Base-by-base conservation (phyloP, 1,284 basidiomycete genomes). In the Neonothopanus nambi region DNA sequence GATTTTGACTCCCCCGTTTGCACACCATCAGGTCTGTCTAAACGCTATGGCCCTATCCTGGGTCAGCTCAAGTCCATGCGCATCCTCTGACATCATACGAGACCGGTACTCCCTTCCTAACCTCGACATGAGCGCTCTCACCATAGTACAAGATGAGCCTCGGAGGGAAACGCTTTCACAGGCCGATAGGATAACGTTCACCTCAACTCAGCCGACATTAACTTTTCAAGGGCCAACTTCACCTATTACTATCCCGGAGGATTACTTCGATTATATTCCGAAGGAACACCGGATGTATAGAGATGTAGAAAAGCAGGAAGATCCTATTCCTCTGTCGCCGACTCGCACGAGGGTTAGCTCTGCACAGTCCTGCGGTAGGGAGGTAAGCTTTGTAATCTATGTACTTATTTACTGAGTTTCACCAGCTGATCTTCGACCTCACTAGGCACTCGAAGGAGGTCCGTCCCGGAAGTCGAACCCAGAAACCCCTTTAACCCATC, bases 111-210 rank as follows among this genome's bases (percentile, higher is more conserved):
- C 48, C n/a, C 18, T 51, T 33, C 54, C 44, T 9, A 43, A 38
- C n/a, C 37, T 51, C 43, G 49, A 55, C 33, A 38, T 55, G 38
- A 48, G 43, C 30, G 48, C 39, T n/a, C 37, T 55, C n/a, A 47
- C 48, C 3, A 42, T 48, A 35, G 9, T 17, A 26, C 7, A 51
- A 13, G 13, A 26, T 40, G 15, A 43, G 33, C 33, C 40, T 35
- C 2, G 35, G 40, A 36, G 49, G 20, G 11, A 20, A 17, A 33
- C n/a, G n/a, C n/a, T 33, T 9, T 11, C 30, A 9, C 30, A 13
- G 30, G 30, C 13, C 13, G 30, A 33, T 13, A 13, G 30, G 30
- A 5, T 33, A 13, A 33, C 30, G 4, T 13, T 33, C 30, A 23
- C 24, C 21, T 30, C 12, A 17, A 40, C 8, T 23, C 17, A 38